Conservation (phyloP, 23 red algal species). For the Gracilariopsis chorda region DNA sequence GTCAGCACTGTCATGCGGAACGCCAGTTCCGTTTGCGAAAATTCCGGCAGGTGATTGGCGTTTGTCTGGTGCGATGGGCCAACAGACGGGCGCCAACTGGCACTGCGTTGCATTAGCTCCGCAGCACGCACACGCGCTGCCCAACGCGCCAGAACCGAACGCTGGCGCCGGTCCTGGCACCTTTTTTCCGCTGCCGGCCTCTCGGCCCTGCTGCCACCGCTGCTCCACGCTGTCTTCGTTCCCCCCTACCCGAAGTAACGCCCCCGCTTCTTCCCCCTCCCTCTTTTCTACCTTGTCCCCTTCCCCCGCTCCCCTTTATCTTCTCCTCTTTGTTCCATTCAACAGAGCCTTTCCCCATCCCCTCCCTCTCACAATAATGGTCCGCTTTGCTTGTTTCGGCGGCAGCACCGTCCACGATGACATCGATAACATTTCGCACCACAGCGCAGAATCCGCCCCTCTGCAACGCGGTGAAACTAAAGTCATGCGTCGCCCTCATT, state of each 20-base stretch:
- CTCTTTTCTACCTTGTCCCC: neutral
- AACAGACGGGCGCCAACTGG: neutral
- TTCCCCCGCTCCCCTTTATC: neutral
- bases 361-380: neutral
- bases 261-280: neutral
- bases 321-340: neutral
- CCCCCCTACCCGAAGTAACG: neutral
- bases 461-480: neutral
- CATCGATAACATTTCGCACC: conserved; percentile 16
- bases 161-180: neutral
- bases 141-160: neutral
- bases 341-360: neutral
- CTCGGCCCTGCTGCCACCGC: too few species aligned
- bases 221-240: neutral
- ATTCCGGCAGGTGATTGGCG: too few species aligned
- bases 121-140: neutral
- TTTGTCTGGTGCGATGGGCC: too few species aligned
- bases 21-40: too few species aligned
- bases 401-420: neutral
- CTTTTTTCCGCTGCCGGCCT: too few species aligned
- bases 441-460: conserved; percentile 16
- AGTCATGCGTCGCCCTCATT: neutral
- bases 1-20: too few species aligned
- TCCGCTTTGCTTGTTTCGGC: conserved; percentile 27
- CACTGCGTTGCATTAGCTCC: neutral